Percentiles rank a stretch among this genome's conserved stretches.
phyloP scores from a whole-genome alignment of 164 flowering plant species.

The Vitis rotundifolia region DNA sequence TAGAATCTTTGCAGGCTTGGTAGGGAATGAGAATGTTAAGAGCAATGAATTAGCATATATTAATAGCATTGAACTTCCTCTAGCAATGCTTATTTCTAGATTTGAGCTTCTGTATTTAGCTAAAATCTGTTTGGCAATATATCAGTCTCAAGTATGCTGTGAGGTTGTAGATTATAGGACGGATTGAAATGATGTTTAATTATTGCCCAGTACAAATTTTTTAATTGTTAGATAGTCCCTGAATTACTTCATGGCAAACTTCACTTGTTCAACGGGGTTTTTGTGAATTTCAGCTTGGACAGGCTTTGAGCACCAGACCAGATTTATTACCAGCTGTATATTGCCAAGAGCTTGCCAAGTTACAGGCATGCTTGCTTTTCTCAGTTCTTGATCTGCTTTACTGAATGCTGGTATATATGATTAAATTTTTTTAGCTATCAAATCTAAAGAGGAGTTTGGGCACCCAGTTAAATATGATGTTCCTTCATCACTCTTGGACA shows the following conservation, averaged over 20 bases:
- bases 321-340: conserved; percentile 81
- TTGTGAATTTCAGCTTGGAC: conserved; percentile 73
- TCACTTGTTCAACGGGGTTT: neutral
- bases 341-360: conserved; percentile 88
- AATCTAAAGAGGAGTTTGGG: neutral
- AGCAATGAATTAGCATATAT: too few relatives aligned
- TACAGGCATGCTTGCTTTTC: conserved; percentile 57
- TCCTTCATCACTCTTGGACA: too few relatives aligned
- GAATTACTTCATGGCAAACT: neutral
- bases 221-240: neutral
- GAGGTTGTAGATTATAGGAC: too few relatives aligned
- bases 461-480: too few relatives aligned
- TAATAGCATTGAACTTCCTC: too few relatives aligned
- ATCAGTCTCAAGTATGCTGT: too few relatives aligned
- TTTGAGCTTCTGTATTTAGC: too few relatives aligned
- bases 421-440: neutral
- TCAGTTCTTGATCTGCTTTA: conserved; percentile 6
- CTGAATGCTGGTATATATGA: neutral
- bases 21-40: too few relatives aligned
- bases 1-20: too few relatives aligned
- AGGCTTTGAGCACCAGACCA: conserved; percentile 94
- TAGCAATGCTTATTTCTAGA: too few relatives aligned
- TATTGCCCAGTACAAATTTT: neutral
- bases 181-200: neutral
- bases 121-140: too few relatives aligned